Conservation (phyloP, 208 protist species). For the Trypanosoma conorhini region DNA sequence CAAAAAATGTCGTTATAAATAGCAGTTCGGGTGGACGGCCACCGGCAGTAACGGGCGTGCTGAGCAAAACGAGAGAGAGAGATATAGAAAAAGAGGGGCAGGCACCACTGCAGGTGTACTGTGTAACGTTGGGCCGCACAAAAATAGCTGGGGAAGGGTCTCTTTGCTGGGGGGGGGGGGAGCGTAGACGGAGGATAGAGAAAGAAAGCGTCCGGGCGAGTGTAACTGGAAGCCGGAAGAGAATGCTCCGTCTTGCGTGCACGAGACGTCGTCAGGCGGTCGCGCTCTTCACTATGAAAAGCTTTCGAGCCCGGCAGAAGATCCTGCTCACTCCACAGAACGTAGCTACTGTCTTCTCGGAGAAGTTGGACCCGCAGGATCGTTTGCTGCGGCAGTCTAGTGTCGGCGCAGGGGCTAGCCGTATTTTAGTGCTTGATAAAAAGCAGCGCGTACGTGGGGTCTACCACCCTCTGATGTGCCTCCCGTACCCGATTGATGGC, state of each 20-base stretch:
- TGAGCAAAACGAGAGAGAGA: no score
- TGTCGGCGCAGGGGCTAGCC: constrained; percentile 49
- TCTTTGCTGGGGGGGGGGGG: no score
- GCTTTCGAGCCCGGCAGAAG: constrained; percentile 66
- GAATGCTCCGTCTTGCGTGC: constrained; percentile 18
- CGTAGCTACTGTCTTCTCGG: constrained; percentile 36
- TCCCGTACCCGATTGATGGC: constrained; percentile 62
- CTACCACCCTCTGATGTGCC: constrained; percentile 67
- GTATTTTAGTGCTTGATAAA: constrained; percentile 83
- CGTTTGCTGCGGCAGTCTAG: constrained; percentile 72
- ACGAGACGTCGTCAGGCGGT: constrained; percentile 41
- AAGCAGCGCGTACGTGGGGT: constrained; percentile 80
- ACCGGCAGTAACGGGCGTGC: no score
- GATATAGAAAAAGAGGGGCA: no score
- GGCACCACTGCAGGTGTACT: no score
- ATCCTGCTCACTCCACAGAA: constrained; percentile 45
- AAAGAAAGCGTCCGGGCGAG: neutral
- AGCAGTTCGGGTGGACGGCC: no score
- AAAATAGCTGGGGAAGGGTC: no score
- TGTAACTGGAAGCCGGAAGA: neutral
- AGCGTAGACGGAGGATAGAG: neutral
- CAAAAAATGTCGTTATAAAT: no score
- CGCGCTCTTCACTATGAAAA: constrained; percentile 85
- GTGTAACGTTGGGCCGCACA: no score
- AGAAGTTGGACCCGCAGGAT: constrained; percentile 49